These are phyloP conservation scores for Maudiozyma barnettii DNA, from an alignment of 805 yeast genomes.

Conservation along the genomic window DNA sequence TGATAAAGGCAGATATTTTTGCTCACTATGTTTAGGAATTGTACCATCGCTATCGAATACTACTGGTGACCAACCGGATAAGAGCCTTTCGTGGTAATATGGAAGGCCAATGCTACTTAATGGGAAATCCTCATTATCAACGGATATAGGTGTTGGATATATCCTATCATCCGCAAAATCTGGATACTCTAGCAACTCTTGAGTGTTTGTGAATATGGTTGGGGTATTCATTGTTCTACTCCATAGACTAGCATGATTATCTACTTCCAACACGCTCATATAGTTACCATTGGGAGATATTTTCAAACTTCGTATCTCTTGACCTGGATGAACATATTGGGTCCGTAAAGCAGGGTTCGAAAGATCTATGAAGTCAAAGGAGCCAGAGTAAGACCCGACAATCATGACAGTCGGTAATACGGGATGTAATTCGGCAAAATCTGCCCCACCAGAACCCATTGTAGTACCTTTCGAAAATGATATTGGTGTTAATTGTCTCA, in stretches of 20 bases:
- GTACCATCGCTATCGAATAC: constrained; percentile 56
- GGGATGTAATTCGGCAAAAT: constrained; percentile 78
- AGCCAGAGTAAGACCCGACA: constrained; percentile 69
- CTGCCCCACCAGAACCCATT: constrained; percentile 63
- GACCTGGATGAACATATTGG: constrained; percentile 30
- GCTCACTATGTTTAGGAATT: constrained; percentile 45
- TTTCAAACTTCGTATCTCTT: constrained; percentile 25
- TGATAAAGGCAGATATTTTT: constrained; percentile 11
- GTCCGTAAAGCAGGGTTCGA: constrained; percentile 53
- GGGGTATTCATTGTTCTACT: constrained; percentile 15
- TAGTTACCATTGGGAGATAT: constrained; percentile 60
- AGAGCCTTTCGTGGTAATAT: constrained; percentile 61
- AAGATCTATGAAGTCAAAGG: constrained; percentile 76
- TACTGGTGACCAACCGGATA: constrained; percentile 71
- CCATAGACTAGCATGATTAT: constrained; percentile 38
- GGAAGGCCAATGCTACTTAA: constrained; percentile 78
- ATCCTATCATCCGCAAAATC: constrained; percentile 33
- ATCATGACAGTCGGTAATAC: constrained; percentile 68
- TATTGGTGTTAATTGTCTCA: constrained; percentile 66
- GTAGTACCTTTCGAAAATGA: constrained; percentile 53
- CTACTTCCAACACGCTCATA: constrained; percentile 57
- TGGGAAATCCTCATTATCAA: constrained; percentile 44
- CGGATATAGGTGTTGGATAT: constrained; percentile 16
- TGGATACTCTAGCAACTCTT: constrained; percentile 45
- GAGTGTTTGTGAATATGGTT: constrained; percentile 27